Percentiles rank a stretch among this genome's conserved stretches.
phyloP scores from a whole-genome alignment of 768 basidiomycete genomes.

The Trametes meyenii region DNA sequence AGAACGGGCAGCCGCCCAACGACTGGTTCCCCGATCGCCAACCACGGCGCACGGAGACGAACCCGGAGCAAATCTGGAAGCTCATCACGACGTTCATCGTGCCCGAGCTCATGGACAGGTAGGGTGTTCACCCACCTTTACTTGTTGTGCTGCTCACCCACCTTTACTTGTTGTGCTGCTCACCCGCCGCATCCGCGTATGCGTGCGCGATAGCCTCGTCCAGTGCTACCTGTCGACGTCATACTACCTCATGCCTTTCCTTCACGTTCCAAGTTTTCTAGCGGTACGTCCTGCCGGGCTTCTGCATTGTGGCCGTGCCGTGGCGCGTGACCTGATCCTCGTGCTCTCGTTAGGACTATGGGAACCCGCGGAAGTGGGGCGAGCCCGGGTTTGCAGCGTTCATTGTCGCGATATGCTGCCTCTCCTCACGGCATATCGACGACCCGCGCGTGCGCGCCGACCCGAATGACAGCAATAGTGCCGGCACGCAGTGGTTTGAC shows the following conservation, averaged over 20 bases:
- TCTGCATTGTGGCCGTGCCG: background rate
- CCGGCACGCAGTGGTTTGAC: slow-evolving; percentile 91
- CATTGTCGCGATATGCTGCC: slow-evolving; percentile 89
- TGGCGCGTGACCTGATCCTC: slow-evolving; percentile 10
- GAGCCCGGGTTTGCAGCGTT: slow-evolving; percentile 95
- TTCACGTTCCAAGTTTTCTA: slow-evolving; percentile 89
- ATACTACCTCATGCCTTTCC: slow-evolving; percentile 90
- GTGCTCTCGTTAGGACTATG: slow-evolving; percentile 68
- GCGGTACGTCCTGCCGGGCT: slow-evolving; percentile 48
- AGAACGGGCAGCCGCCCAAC: slow-evolving; percentile 24
- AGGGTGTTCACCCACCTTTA: slow-evolving; percentile 29
- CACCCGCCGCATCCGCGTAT: slow-evolving; percentile 20
- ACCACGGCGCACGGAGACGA: slow-evolving; percentile 72
- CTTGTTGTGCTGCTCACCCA: slow-evolving; percentile 20
- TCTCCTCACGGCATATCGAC: slow-evolving; percentile 91
- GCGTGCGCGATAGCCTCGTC: slow-evolving; percentile 54
- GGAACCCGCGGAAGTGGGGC: slow-evolving; percentile 92
- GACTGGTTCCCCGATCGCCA: slow-evolving; percentile 88
- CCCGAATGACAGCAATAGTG: slow-evolving; percentile 81
- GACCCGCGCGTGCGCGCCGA: slow-evolving; percentile 87
- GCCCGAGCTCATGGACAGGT: slow-evolving; percentile 95
- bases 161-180: slow-evolving; percentile 16
- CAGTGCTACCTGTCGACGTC: slow-evolving; percentile 89
- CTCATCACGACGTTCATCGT: slow-evolving; percentile 83
- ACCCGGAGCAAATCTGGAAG: slow-evolving; percentile 88